Conservation (phyloP, 768 basidiomycete genomes). For the Podaxis sp. region DNA sequence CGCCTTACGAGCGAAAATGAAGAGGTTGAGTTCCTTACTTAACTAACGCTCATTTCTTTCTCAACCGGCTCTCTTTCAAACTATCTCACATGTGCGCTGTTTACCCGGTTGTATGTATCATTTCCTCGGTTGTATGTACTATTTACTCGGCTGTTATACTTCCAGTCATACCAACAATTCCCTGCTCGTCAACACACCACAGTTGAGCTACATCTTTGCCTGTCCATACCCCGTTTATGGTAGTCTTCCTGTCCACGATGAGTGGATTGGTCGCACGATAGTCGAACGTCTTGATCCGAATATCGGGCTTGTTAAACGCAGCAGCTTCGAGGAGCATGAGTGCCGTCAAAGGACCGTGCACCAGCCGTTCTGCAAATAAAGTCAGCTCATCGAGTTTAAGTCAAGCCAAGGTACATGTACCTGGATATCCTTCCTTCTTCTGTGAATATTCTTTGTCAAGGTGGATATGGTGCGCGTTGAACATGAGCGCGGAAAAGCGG, state of each 20-base stretch:
- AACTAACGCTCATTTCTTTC: too few relatives aligned
- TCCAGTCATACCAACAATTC: constrained; percentile 70
- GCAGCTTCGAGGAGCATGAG: constrained; percentile 71
- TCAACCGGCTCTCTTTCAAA: constrained; percentile 21
- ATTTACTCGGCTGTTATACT: constrained; percentile 25
- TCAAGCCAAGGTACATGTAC: constrained; percentile 30
- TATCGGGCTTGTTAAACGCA: constrained; percentile 45
- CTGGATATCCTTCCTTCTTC: constrained; percentile 68
- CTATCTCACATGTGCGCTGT: constrained; percentile 25
- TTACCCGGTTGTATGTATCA: not conserved
- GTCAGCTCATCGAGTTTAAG: not conserved
- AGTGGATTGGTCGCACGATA: constrained; percentile 71
- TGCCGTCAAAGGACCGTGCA: constrained; percentile 82
- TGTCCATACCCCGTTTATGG: constrained; percentile 45
- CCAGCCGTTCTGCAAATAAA: constrained; percentile 59
- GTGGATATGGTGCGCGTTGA: constrained; percentile 85
- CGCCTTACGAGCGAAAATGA: not conserved
- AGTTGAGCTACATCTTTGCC: constrained; percentile 39
- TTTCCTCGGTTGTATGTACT: not conserved
- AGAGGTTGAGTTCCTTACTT: not conserved
- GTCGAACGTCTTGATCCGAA: constrained; percentile 51
- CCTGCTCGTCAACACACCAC: constrained; percentile 58
- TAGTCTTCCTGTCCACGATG: constrained; percentile 48
- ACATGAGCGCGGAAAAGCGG: constrained; percentile 83
- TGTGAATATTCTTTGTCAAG: constrained; percentile 74